These are phyloP conservation scores for Wickerhamiella parazyma DNA, from an alignment of 805 yeast species.

Conservation along the genomic window DNA sequence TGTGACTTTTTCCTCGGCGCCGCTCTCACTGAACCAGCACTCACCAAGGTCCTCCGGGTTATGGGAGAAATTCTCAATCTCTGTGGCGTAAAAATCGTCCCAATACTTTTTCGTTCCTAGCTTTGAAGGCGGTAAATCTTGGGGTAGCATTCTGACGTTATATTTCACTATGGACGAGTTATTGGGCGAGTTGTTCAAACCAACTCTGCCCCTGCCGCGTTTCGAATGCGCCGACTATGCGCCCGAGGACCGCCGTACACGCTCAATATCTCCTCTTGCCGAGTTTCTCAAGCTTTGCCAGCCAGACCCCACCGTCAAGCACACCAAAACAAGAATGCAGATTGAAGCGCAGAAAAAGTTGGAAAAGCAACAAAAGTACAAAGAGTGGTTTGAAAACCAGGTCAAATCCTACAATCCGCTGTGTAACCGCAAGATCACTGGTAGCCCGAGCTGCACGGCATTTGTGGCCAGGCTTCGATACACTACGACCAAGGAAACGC, in stretches of 20 bases:
- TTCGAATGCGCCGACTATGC: background rate
- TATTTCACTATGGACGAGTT: constrained; percentile 1
- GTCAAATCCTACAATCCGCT: constrained; percentile 38
- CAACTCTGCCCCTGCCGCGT: background rate
- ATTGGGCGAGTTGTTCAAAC: background rate
- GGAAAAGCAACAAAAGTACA: background rate
- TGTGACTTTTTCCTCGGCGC: constrained; percentile 78
- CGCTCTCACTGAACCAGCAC: constrained; percentile 92
- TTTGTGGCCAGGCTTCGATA: constrained; percentile 66
- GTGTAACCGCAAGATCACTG: constrained; percentile 41
- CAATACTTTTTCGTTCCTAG: constrained; percentile 84
- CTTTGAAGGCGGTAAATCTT: constrained; percentile 54
- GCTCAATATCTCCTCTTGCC: background rate
- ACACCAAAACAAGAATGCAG: background rate
- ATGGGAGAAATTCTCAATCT: constrained; percentile 52
- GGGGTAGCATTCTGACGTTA: background rate
- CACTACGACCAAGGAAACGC: constrained; percentile 48
- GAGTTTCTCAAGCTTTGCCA: constrained; percentile 1
- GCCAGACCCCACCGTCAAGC: constrained; percentile 3
- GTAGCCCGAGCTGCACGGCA: constrained; percentile 68
- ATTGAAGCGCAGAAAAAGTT: background rate
- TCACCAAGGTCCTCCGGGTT: constrained; percentile 86
- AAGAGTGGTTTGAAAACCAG: constrained; percentile 1
- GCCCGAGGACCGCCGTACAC: background rate
- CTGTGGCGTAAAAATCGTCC: constrained; percentile 74